Base-by-base conservation (phyloP, 2,329 filamentous ascomycete genomes). In the Trichoderma sp. region DNA sequence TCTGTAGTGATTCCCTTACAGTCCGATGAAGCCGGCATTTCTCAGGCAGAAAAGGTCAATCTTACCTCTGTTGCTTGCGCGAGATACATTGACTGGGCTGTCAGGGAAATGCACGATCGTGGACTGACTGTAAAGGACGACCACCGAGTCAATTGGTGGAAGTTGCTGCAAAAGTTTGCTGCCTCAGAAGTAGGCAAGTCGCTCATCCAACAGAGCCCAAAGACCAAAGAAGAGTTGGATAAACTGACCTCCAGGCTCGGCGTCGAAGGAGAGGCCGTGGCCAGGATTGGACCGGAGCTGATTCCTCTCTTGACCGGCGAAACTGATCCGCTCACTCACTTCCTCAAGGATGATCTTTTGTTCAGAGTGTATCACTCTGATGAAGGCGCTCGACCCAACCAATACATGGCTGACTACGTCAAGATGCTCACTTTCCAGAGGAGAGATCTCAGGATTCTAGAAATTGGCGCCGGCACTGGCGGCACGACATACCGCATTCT, bases 401-500 rank as follows among this genome's bases (percentile, higher is more conserved):
- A 57, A 17, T 69, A 69, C 23, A 69, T 69, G 55, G 66, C 66
- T 8, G 66, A 62, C 8, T 69, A 69, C 7, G 39, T 66, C 13
- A 50, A 64, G 74, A 17, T 65, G 71, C 75, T 69, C 5, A 67
- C 64, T 2, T 67, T 67, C 23, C 68, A 70, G 11, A 80, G 80
- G 53, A 78, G 80, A 1, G 74, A 74, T 12, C 74, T 82, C 70
- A 74, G 75, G 5, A 77, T 82, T 36, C 77, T 83, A 7, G 82
- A 83, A 72, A 77, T 83, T 23, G 81, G 81, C 12, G 79, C 77
- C 6, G 81, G 80, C 3, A 82, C 78, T 1, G 80, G 80, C 4
- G 76, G 77, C 6, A 76, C 79, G 13, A 82, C 81, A 0, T 66
- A 71, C 4, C 68, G 73, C 0, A 69, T 78, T 58, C 55, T 82